Evolutionary conservation across 2,329 filamentous ascomycete genomes (phyloP).

Genomic region (Stromatinia cepivora): DNA sequence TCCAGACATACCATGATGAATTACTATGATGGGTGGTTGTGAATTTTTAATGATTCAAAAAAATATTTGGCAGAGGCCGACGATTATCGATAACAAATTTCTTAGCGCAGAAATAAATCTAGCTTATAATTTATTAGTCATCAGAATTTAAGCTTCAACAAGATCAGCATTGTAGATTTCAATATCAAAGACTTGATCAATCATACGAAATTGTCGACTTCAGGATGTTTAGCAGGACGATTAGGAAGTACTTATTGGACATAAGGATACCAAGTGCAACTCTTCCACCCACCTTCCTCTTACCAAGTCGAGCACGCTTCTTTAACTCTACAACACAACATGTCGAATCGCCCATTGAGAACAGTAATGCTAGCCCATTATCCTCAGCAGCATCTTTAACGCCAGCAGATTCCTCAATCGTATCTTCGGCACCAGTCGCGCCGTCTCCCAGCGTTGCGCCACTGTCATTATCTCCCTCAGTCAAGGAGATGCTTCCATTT

Average conservation of each 20-base stretch:
- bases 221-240: conserved; percentile 47
- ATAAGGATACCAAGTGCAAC: conserved; percentile 47
- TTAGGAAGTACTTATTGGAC: conserved; percentile 65
- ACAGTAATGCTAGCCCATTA: conserved; percentile 21
- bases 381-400: conserved; percentile 27
- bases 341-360: conserved; percentile 43
- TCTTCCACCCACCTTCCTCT: conserved; percentile 53
- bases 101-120: conserved; percentile 18
- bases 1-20: conserved; percentile 31
- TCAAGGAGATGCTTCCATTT: conserved; percentile 65
- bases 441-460: conserved; percentile 35
- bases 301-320: conserved; percentile 47
- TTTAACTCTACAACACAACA: conserved; percentile 54
- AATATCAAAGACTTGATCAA: conserved; percentile 22
- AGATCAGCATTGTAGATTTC: conserved; percentile 16
- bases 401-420: conserved; percentile 18
- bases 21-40: conserved; percentile 25
- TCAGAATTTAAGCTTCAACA: conserved; percentile 15
- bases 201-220: conserved; percentile 19
- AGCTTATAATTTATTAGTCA: conserved; percentile 15
- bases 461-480: conserved; percentile 51
- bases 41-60: conserved; percentile 25
- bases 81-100: conserved; percentile 31
- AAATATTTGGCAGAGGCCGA: conserved; percentile 19
- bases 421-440: conserved; percentile 18